Evolutionary conservation across 23 red algal genomes (phyloP).

Genomic region (Gracilariopsis chorda): DNA sequence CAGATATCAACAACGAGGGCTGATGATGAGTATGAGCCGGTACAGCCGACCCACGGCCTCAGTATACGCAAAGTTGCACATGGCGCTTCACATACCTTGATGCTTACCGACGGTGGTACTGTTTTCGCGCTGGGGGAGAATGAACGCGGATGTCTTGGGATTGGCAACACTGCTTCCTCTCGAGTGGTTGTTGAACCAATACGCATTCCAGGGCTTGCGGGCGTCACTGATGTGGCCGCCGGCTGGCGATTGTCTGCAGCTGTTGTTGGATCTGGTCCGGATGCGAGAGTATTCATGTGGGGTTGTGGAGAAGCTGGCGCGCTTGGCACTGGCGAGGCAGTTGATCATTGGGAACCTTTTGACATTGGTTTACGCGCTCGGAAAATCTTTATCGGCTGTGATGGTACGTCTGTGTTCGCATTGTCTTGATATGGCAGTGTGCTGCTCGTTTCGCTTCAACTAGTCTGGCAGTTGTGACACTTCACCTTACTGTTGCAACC

Average conservation of each 20-base stretch:
- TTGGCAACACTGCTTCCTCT: not conserved
- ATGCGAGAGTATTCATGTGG: constrained; percentile 12
- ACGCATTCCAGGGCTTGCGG: not conserved
- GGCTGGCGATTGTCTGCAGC: constrained; percentile 27
- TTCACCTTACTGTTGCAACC: too few relatives aligned
- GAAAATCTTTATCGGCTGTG: constrained; percentile 5
- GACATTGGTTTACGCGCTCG: constrained; percentile 25
- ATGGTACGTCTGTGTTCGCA: constrained; percentile 28
- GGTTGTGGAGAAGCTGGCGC: constrained; percentile 25
- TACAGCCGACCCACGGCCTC: not conserved
- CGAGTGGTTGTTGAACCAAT: not conserved
- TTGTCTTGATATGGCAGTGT: too few relatives aligned
- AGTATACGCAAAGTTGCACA: constrained; percentile 26
- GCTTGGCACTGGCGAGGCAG: constrained; percentile 1
- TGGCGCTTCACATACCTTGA: constrained; percentile 34
- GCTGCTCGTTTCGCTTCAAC: too few relatives aligned
- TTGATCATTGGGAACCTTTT: constrained; percentile 22
- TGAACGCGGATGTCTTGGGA: constrained; percentile 34
- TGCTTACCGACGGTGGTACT: constrained; percentile 24
- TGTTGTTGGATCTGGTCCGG: not conserved
- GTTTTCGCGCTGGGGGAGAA: constrained; percentile 41
- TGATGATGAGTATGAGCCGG: constrained; percentile 19
- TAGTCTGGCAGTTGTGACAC: too few relatives aligned
- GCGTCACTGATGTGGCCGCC: constrained; percentile 23
- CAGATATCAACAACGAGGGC: not conserved